Percentiles rank a stretch among this genome's conserved stretches.
Evolutionary conservation across 441 rosid species (phyloP).

Genomic region (Macaranga tanarius): DNA sequence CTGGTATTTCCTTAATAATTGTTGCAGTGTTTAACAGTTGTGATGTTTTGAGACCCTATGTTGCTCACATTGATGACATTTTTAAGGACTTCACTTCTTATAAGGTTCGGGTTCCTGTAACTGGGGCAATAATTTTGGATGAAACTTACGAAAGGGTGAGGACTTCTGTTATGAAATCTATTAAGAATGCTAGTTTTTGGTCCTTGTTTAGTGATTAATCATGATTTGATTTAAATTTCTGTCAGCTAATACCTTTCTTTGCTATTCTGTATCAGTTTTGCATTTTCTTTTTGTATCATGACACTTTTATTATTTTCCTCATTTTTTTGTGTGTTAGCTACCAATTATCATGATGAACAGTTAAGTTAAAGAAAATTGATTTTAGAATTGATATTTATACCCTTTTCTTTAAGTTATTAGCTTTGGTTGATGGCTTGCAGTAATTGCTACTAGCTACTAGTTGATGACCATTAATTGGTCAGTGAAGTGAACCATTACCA

Average conservation of each 20-base stretch:
- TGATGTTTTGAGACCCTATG: slow-evolving; percentile 86
- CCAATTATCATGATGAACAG: no score
- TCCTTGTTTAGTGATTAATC: neutral
- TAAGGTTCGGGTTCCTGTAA: slow-evolving; percentile 96
- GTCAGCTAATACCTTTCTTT: neutral
- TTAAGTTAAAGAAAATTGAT: neutral
- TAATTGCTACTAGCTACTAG: neutral
- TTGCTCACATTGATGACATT: slow-evolving; percentile 86
- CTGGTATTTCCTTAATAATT: slow-evolving; percentile 43
- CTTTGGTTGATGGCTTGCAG: neutral
- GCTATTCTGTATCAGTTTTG: neutral
- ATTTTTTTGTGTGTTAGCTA: neutral
- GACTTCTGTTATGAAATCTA: slow-evolving; percentile 7
- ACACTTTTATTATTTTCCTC: neutral
- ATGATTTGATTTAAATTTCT: neutral
- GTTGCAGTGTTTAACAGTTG: slow-evolving; percentile 82
- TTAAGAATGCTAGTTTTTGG: neutral
- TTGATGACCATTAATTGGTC: neutral
- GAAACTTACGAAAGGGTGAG: slow-evolving; percentile 91
- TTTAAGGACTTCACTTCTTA: slow-evolving; percentile 96
- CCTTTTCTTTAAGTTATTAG: neutral
- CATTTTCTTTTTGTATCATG: neutral
- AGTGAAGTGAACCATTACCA: neutral
- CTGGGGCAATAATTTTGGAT: slow-evolving; percentile 95
- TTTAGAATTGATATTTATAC: neutral